Conservation (phyloP, 768 basidiomycete genomes). For the Kondoa malvinella region DNA sequence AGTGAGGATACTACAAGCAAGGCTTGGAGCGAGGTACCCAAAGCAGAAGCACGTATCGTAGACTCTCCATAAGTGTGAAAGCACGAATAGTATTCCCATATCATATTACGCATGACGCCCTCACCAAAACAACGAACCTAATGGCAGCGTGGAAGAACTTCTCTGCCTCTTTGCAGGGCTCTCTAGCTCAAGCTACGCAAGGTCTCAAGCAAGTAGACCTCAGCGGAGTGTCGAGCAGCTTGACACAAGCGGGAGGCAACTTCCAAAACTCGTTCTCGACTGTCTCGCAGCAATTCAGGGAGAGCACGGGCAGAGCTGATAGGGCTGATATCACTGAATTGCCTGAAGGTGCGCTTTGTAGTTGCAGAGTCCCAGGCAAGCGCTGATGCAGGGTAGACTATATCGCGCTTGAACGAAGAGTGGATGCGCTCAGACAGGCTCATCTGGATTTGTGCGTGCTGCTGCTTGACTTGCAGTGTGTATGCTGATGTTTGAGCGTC, state of each 20-base stretch:
- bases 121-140: too few relatives aligned
- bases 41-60: not conserved
- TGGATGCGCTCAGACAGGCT: conserved; percentile 61
- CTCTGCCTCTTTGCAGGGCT: not conserved
- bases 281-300: conserved; percentile 32
- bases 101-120: too few relatives aligned
- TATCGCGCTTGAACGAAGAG: conserved; percentile 82
- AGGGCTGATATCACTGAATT: conserved; percentile 89
- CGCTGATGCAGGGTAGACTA: conserved; percentile 48
- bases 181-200: not conserved
- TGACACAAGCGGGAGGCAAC: conserved; percentile 10
- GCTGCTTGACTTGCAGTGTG: not conserved
- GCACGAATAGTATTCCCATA: too few relatives aligned
- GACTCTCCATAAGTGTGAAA: not conserved
- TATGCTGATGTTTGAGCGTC: not conserved
- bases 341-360: conserved; percentile 47
- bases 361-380: conserved; percentile 5
- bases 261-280: conserved; percentile 16
- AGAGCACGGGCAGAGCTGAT: conserved; percentile 72
- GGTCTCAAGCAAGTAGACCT: conserved; percentile 16
- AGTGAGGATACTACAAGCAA: not conserved
- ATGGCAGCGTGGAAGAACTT: too few relatives aligned
- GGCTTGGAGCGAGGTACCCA: not conserved
- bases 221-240: conserved; percentile 13
- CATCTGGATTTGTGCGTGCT: conserved; percentile 32